phyloP scores from a whole-genome alignment of 1,139 yeast species.

The Citeromyces hawaiiensis region DNA sequence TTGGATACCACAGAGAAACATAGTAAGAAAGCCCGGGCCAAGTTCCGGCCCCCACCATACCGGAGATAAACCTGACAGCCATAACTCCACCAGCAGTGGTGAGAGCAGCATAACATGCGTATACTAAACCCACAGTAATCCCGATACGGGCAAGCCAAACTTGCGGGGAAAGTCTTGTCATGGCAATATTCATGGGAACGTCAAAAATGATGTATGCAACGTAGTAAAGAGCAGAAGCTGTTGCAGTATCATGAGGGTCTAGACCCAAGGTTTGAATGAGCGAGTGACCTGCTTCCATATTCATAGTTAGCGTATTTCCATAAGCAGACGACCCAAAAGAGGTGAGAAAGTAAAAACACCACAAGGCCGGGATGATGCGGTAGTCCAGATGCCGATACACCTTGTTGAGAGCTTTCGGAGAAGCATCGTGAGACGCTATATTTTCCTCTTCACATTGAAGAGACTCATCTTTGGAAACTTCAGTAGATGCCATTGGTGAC shows the following conservation, averaged over 20 bases:
- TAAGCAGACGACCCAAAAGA: constrained; percentile 71
- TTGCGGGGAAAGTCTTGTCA: constrained; percentile 80
- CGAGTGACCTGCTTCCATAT: constrained; percentile 48
- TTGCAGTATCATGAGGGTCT: constrained; percentile 44
- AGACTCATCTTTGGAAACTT: neutral
- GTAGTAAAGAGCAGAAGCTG: constrained; percentile 71
- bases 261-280: constrained; percentile 37
- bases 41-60: constrained; percentile 78
- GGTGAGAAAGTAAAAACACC: constrained; percentile 68
- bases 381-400: constrained; percentile 55
- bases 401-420: constrained; percentile 30
- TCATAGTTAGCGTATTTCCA: constrained; percentile 79
- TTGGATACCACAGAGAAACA: constrained; percentile 77
- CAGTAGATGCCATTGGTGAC: neutral
- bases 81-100: constrained; percentile 42
- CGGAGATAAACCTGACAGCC: constrained; percentile 64
- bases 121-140: constrained; percentile 63
- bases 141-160: constrained; percentile 77
- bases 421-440: neutral
- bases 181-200: constrained; percentile 74
- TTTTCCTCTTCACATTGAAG: neutral
- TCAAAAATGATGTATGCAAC: constrained; percentile 79
- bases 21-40: constrained; percentile 93
- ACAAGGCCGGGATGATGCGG: constrained; percentile 71
- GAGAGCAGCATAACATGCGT: constrained; percentile 57